A percentile compares a stretch with the other conserved stretches of the same genome.
Conservation (phyloP, 192 early-diverging fungal species). For the Dimargaris cristalligena region DNA sequence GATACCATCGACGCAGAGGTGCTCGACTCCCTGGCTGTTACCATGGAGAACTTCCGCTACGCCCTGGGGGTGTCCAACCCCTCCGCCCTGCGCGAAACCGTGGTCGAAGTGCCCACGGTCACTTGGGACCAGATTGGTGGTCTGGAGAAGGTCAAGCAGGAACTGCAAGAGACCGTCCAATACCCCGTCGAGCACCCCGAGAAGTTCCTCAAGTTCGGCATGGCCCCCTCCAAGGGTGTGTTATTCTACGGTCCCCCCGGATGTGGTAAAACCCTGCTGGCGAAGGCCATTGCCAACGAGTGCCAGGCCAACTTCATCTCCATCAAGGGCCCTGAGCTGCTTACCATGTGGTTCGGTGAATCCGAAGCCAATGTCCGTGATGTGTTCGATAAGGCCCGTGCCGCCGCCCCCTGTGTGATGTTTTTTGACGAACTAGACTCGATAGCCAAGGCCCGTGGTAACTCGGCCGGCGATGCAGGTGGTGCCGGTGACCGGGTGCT, state of each 20-base stretch:
- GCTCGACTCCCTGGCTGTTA: slow-evolving; percentile 83
- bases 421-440: slow-evolving; percentile 99
- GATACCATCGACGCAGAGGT: slow-evolving; percentile 97
- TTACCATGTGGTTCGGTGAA: slow-evolving; percentile 99
- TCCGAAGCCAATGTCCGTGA: slow-evolving; percentile 98
- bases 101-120: slow-evolving; percentile 89
- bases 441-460: slow-evolving; percentile 88
- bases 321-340: slow-evolving; percentile 96
- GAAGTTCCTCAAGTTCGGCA: slow-evolving; percentile 99
- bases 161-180: slow-evolving; percentile 96
- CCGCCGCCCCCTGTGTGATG: slow-evolving; percentile 97
- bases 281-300: slow-evolving; percentile 99
- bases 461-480: slow-evolving; percentile 58
- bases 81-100: slow-evolving; percentile 94
- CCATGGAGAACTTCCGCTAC: slow-evolving; percentile 96
- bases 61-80: slow-evolving; percentile 89
- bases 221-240: slow-evolving; percentile 90
- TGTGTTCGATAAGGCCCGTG: slow-evolving; percentile 97
- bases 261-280: slow-evolving; percentile 94
- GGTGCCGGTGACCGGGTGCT: slow-evolving; percentile 96
- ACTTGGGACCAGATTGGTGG: slow-evolving; percentile 97
- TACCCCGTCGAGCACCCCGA: slow-evolving; percentile 99
- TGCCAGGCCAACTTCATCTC: slow-evolving; percentile 99
- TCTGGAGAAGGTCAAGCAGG: slow-evolving; percentile 92
- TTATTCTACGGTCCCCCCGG: slow-evolving; percentile 98